Conservation (phyloP, 129 eudicot genomes). For the Gnaphalium uliginosum region DNA sequence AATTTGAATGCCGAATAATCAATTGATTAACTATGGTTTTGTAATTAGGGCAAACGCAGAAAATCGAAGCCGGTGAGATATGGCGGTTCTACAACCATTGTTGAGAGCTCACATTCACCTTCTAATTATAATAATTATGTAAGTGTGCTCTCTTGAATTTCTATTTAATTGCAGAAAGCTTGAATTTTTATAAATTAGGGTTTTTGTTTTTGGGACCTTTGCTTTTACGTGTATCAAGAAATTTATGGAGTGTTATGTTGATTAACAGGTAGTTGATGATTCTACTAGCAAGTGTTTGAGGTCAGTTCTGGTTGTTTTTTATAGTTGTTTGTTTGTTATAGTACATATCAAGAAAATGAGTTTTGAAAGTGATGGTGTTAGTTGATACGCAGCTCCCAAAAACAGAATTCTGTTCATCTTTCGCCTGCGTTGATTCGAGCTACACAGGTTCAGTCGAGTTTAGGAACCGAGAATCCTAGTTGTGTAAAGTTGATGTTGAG, state of each 20-base stretch:
- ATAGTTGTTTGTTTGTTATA: not conserved
- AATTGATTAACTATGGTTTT: constrained; percentile 15
- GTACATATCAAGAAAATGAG: not conserved
- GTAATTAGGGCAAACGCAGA: constrained; percentile 35
- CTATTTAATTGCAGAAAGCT: not conserved
- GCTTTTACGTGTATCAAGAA: not conserved
- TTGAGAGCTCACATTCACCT: not conserved
- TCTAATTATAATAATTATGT: not conserved
- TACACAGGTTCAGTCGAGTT: constrained; percentile 49
- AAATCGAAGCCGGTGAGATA: constrained; percentile 35
- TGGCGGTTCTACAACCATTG: not conserved
- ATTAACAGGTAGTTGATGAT: constrained; percentile 48
- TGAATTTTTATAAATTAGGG: not conserved
- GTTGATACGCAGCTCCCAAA: constrained; percentile 18
- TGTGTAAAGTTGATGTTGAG: constrained; percentile 53
- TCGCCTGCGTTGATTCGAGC: constrained; percentile 65
- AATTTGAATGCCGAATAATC: too few species aligned
- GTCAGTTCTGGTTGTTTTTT: constrained; percentile 33
- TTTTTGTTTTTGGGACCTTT: not conserved
- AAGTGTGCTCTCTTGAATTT: not conserved
- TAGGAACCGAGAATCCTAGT: constrained; percentile 57
- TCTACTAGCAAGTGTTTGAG: constrained; percentile 40
- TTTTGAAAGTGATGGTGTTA: constrained; percentile 10
- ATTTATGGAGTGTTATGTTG: not conserved
- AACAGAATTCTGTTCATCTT: constrained; percentile 29